Evolutionary conservation across 768 basidiomycete genomes (phyloP).

Genomic region (Leccinum imitatum): DNA sequence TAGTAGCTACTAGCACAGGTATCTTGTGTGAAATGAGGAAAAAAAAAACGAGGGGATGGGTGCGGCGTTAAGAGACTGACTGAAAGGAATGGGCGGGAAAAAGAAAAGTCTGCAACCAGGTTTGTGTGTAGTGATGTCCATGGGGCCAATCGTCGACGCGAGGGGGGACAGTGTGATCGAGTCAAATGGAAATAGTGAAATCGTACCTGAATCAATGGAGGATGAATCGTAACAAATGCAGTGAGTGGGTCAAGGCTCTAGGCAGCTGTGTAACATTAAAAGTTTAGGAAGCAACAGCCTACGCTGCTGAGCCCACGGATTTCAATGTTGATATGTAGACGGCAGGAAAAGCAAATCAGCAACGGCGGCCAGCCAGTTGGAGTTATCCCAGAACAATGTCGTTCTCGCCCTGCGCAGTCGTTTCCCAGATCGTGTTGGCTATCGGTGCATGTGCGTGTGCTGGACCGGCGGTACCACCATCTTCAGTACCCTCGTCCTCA

Average conservation of each 20-base stretch:
- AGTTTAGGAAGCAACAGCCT: not conserved
- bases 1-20: constrained; percentile 18
- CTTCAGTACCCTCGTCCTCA: constrained; percentile 16
- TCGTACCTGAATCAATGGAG: not conserved
- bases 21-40: not conserved
- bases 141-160: constrained; percentile 1
- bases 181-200: not conserved
- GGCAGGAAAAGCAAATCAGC: not conserved
- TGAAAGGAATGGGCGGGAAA: not conserved
- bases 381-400: constrained; percentile 33
- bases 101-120: constrained; percentile 12
- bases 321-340: constrained; percentile 3
- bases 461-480: constrained; percentile 19
- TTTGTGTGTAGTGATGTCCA: constrained; percentile 16
- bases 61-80: constrained; percentile 2
- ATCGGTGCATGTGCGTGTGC: constrained; percentile 21
- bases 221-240: constrained; percentile 7
- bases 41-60: not conserved
- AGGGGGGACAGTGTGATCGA: not conserved
- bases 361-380: not conserved
- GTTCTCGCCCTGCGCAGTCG: constrained; percentile 28
- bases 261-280: constrained; percentile 3
- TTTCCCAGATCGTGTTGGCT: constrained; percentile 30
- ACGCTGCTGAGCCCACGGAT: constrained; percentile 3
- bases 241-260: constrained; percentile 2